Base-by-base conservation (phyloP, 176 grass and related monocot species). In the Lolium perenne region DNA sequence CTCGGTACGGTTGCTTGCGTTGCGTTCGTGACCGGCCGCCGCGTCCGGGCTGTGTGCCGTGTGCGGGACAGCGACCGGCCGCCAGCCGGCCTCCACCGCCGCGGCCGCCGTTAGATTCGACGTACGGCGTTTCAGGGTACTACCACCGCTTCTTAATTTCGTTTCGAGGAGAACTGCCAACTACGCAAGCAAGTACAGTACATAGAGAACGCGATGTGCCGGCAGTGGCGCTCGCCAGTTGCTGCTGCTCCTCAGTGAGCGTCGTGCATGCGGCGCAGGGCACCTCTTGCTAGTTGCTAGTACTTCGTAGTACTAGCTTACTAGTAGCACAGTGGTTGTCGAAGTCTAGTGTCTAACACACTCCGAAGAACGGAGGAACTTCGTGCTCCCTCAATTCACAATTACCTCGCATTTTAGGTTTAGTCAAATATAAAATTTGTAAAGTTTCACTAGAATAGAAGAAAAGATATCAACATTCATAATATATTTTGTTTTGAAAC, bases 201-300 rank as follows among this genome's bases (percentile, higher is more conserved):
- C 16, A 43, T 0, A 54, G 71, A 74, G 71, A 74, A 74, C 71
- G 71, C 71, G 46, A 26, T 74, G 71, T 48, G 7, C 71, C 71
- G 71, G 71, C 71, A 29, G 8, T 7, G 71, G 46, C 6, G 45
- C 71, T 26, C 67, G 40, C 7, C 65, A 40, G 32, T n/a, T 71
- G 38, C 40, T 17, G 20, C 38, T 71, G 18, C 40, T 21, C 4
- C 57, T 54, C 8, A 47, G 46, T 43, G 41, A 43, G 41, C 41
- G 38, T 70, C 67, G 9, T 12, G 68, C 68, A 41, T 72, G 41
- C 69, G 41, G 10, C 20, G 69, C 18, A 72, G 41, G 69, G 69
- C 41, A 72, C 40, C 72, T 26, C 72, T 29, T 8, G 46, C 61
- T 29, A 64, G 11, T 64, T 23, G 57, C 20, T 35, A 35, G 32